Evolutionary conservation across 2,329 filamentous ascomycete genomes (phyloP).

Genomic region (Elsinoe arachidis): DNA sequence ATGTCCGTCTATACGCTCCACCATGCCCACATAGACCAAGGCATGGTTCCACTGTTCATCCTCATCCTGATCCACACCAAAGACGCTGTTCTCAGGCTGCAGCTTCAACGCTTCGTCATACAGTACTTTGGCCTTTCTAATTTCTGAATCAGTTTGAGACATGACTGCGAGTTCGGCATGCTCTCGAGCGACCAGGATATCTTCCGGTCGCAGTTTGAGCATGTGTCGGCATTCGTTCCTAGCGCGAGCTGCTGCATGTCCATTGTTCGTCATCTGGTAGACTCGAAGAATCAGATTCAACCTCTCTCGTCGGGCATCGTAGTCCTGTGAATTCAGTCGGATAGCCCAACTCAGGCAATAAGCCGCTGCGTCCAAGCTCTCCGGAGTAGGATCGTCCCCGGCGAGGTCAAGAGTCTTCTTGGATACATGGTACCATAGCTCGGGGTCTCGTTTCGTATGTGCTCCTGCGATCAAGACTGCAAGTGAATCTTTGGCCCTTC

Average conservation of each 20-base stretch:
- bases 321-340: constrained; percentile 43
- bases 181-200: constrained; percentile 46
- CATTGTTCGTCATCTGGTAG: constrained; percentile 21
- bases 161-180: constrained; percentile 46
- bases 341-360: constrained; percentile 49
- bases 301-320: constrained; percentile 46
- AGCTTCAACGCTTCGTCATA: constrained; percentile 47
- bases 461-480: constrained; percentile 50
- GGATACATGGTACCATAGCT: constrained; percentile 51
- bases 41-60: constrained; percentile 67
- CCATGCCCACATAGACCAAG: constrained; percentile 75
- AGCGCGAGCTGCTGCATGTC: constrained; percentile 36
- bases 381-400: constrained; percentile 34
- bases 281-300: constrained; percentile 46
- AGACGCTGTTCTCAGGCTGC: constrained; percentile 29
- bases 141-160: constrained; percentile 21
- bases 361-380: constrained; percentile 39
- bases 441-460: constrained; percentile 46
- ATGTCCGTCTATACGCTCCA: constrained; percentile 56
- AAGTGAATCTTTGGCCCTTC: constrained; percentile 49
- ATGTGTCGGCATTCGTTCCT: constrained; percentile 47
- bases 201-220: constrained; percentile 45
- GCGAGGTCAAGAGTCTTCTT: constrained; percentile 44
- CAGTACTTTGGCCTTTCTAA: constrained; percentile 21
- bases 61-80: constrained; percentile 27